phyloP scores from a whole-genome alignment of 371 early-diverging fungal species.

The Rhizopus stolonifer region DNA sequence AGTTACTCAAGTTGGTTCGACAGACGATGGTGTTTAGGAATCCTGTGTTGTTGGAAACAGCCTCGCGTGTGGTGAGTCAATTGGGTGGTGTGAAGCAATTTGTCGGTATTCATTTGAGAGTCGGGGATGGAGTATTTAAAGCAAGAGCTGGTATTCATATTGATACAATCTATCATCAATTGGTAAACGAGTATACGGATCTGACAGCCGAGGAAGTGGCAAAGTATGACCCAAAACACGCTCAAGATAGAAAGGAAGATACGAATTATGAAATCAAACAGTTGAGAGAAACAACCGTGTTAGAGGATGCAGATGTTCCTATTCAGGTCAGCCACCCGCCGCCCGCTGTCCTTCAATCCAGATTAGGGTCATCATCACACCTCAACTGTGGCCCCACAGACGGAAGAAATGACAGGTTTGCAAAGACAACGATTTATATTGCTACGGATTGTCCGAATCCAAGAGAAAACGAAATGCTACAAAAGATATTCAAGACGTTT shows the following conservation, averaged over 20 bases:
- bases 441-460: conserved; percentile 63
- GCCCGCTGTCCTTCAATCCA: background rate
- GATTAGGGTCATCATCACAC: background rate
- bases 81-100: conserved; percentile 47
- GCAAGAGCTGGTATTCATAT: conserved; percentile 41
- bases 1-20: conserved; percentile 35
- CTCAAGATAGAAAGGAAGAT: conserved; percentile 41
- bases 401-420: conserved; percentile 18
- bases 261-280: conserved; percentile 47
- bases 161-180: conserved; percentile 45
- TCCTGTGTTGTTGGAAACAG: conserved; percentile 47
- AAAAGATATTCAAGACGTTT: conserved; percentile 57
- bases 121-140: conserved; percentile 57
- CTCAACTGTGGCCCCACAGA: conserved; percentile 13
- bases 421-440: conserved; percentile 50
- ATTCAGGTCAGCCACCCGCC: conserved; percentile 37
- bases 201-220: conserved; percentile 34
- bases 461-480: conserved; percentile 52
- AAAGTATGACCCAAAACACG: conserved; percentile 30
- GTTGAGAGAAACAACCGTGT: background rate
- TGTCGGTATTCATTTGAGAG: conserved; percentile 57
- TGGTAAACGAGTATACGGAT: conserved; percentile 42
- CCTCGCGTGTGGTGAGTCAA: conserved; percentile 38
- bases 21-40: conserved; percentile 52
- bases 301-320: conserved; percentile 11